phyloP scores from a whole-genome alignment of 192 early-diverging fungal genomes.

The Podila verticillata region DNA sequence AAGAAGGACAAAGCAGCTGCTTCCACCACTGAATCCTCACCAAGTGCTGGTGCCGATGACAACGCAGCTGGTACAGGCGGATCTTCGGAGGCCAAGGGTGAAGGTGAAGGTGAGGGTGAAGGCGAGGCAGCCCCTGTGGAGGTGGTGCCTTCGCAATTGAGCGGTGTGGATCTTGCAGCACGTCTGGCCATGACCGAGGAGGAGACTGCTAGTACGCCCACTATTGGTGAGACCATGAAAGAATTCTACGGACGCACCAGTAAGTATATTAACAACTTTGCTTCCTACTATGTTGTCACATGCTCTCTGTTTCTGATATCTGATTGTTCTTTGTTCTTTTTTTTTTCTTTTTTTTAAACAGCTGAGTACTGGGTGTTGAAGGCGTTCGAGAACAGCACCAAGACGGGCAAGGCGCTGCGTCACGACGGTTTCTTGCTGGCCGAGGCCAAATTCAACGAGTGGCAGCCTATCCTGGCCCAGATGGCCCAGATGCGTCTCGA shows the following conservation, averaged over 20 bases:
- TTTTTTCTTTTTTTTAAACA: not conserved
- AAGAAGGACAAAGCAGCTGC: slow-evolving; percentile 38
- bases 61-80: slow-evolving; percentile 28
- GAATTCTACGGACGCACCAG: slow-evolving; percentile 60
- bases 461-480: slow-evolving; percentile 55
- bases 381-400: slow-evolving; percentile 52
- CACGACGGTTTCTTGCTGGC: slow-evolving; percentile 58
- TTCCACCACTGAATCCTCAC: slow-evolving; percentile 25
- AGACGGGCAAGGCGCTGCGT: slow-evolving; percentile 56
- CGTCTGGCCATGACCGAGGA: slow-evolving; percentile 53
- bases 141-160: slow-evolving; percentile 42
- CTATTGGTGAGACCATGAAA: slow-evolving; percentile 52
- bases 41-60: slow-evolving; percentile 38
- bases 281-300: not conserved
- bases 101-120: slow-evolving; percentile 4
- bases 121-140: slow-evolving; percentile 1
- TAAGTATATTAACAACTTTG: slow-evolving; percentile 15
- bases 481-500: slow-evolving; percentile 56
- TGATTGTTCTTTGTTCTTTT: not conserved
- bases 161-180: slow-evolving; percentile 46
- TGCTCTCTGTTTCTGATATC: not conserved
- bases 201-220: slow-evolving; percentile 50
- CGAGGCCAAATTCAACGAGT: slow-evolving; percentile 54
- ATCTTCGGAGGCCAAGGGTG: slow-evolving; percentile 8
- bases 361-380: slow-evolving; percentile 56